Evolutionary conservation across 192 early-diverging fungal species (phyloP).

Genomic region (Diversispora epigaea): DNA sequence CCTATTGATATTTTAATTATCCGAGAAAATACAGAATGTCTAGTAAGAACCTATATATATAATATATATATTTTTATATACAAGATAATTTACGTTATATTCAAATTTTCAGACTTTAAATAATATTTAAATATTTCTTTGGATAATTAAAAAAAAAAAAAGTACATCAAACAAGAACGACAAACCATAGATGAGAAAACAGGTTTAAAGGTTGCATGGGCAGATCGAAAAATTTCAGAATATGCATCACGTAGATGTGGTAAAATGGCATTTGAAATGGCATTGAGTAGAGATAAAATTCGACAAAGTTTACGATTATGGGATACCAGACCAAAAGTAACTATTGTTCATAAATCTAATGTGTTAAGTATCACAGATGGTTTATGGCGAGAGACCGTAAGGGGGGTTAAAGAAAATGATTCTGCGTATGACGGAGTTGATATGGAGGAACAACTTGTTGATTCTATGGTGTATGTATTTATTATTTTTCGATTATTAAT

Average conservation of each 20-base stretch:
- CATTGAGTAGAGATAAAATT: conserved; percentile 72
- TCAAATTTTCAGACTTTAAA: too few relatives aligned
- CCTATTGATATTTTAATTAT: conserved; percentile 95
- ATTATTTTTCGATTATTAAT: too few relatives aligned
- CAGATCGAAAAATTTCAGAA: conserved; percentile 90
- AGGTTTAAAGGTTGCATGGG: conserved; percentile 71
- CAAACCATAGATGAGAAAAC: conserved; percentile 61
- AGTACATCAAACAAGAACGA: conserved; percentile 85
- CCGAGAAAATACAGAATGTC: conserved; percentile 97
- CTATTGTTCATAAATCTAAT: conserved; percentile 97
- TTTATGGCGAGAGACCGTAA: conserved; percentile 93
- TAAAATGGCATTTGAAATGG: conserved; percentile 92
- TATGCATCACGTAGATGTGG: conserved; percentile 83
- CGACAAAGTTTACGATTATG: conserved; percentile 64
- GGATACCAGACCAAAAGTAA: conserved; percentile 74
- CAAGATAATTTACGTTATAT: background rate
- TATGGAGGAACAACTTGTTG: conserved; percentile 96
- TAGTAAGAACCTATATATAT: conserved; percentile 57
- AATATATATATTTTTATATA: background rate
- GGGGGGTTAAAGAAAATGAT: conserved; percentile 66
- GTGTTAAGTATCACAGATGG: conserved; percentile 93
- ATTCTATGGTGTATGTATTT: conserved; percentile 89
- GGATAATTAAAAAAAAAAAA: background rate
- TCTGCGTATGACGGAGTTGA: conserved; percentile 61
- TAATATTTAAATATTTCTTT: background rate